A percentile compares a stretch with the other conserved stretches of the same genome.
Evolutionary conservation across 805 yeast species (phyloP).

Genomic region (Yamadazyma nakazawae): DNA sequence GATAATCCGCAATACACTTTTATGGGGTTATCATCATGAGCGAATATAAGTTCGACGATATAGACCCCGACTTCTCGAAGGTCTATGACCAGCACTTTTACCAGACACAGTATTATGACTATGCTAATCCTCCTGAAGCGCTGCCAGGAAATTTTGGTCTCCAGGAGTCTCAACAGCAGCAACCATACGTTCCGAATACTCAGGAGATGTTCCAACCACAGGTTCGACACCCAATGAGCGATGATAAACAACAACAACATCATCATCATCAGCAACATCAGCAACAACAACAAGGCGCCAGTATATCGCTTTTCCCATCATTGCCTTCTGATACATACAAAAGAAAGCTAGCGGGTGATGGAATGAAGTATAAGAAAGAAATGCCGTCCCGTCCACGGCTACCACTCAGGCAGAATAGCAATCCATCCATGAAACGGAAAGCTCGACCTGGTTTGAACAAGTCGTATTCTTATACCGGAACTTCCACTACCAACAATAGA

Average conservation of each 20-base stretch:
- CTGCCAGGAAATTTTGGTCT: background rate
- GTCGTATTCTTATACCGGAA: slow-evolving; percentile 11
- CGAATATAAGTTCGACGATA: slow-evolving; percentile 2
- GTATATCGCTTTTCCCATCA: background rate
- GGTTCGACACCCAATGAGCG: background rate
- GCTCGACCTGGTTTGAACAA: slow-evolving; percentile 12
- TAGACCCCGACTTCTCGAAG: slow-evolving; percentile 10
- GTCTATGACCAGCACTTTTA: slow-evolving; percentile 13
- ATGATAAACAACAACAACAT: background rate
- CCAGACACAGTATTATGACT: slow-evolving; percentile 1
- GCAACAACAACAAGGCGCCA: background rate
- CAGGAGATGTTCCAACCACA: background rate
- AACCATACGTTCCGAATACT: background rate
- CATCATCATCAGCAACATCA: no score
- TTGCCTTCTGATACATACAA: background rate
- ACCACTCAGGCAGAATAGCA: slow-evolving; percentile 14
- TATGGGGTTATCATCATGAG: slow-evolving; percentile 5
- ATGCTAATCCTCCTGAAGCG: slow-evolving; percentile 1
- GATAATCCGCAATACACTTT: background rate
- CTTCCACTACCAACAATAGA: slow-evolving; percentile 2
- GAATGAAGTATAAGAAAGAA: slow-evolving; percentile 7
- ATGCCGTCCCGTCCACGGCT: slow-evolving; percentile 9
- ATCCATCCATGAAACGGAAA: slow-evolving; percentile 11
- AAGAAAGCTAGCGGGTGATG: slow-evolving; percentile 4
- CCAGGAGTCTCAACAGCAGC: background rate